A percentile compares a stretch with the other conserved stretches of the same genome.
Conservation (phyloP, 2,329 filamentous ascomycete genomes). For the Penicillium corylophilum region DNA sequence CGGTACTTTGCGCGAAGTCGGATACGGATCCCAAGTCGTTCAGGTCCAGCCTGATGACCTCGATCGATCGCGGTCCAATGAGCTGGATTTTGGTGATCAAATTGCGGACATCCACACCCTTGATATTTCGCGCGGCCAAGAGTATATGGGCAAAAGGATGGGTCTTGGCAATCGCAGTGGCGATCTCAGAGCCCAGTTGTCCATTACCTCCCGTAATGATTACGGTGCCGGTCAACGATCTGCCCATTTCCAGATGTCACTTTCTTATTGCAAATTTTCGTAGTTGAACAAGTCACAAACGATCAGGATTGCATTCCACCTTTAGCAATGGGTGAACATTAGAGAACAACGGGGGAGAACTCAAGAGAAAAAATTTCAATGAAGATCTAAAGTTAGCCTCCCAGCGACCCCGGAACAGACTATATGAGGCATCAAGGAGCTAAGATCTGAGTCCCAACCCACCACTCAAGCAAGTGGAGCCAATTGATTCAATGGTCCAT, state of each 20-base stretch:
- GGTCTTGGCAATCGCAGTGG: constrained; percentile 35
- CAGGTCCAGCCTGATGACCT: constrained; percentile 33
- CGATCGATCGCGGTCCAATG: constrained; percentile 36
- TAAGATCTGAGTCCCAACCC: constrained; percentile 12
- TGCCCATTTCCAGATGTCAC: too few species aligned
- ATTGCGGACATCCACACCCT: constrained; percentile 28
- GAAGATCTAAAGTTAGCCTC: background rate
- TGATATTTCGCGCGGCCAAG: constrained; percentile 32
- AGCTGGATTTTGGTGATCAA: constrained; percentile 30
- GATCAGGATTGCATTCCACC: background rate
- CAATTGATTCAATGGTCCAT: constrained; percentile 12
- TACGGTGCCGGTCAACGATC: constrained; percentile 36
- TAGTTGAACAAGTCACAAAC: background rate
- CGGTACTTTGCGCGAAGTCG: constrained; percentile 32
- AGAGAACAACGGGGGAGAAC: background rate
- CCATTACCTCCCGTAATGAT: constrained; percentile 41
- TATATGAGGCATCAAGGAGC: constrained; percentile 12
- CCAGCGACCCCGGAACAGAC: constrained; percentile 6
- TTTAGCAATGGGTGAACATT: background rate
- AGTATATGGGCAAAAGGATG: constrained; percentile 38
- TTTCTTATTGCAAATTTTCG: too few species aligned
- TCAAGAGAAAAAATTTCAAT: background rate
- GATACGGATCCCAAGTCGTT: constrained; percentile 33
- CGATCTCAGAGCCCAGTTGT: constrained; percentile 36
- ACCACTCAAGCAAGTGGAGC: constrained; percentile 1